Conservation (phyloP, 2,329 filamentous ascomycete species). For the Claviceps capensis region DNA sequence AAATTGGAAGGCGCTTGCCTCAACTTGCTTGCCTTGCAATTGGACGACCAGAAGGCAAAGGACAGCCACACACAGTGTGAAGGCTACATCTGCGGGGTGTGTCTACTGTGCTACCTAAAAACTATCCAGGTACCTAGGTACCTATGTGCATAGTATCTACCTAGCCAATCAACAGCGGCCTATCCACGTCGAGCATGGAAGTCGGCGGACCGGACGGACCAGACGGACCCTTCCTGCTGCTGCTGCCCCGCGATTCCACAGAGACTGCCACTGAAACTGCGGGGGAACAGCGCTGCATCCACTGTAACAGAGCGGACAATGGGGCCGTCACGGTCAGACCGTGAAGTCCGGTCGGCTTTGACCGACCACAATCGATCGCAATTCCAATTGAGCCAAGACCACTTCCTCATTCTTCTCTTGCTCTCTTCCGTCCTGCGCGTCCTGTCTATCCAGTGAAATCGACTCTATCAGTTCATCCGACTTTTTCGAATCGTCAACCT, state of each 20-base stretch:
- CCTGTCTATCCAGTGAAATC: neutral
- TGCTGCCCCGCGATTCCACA: neutral
- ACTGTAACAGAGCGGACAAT: neutral
- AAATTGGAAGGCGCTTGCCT: too few species aligned
- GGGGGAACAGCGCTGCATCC: too few species aligned
- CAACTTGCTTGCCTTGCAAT: too few species aligned
- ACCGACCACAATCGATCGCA: neutral
- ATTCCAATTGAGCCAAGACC: neutral
- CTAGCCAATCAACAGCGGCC: neutral
- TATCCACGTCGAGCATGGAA: neutral
- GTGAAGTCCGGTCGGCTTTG: too few species aligned
- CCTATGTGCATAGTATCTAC: neutral
- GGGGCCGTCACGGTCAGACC: neutral
- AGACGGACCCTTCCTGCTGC: too few species aligned
- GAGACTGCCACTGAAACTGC: too few species aligned
- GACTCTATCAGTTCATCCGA: neutral
- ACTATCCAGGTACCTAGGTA: neutral
- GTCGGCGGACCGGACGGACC: too few species aligned
- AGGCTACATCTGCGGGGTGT: too few species aligned
- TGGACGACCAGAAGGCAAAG: too few species aligned
- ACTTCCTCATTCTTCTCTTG: neutral
- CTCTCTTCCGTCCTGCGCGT: neutral
- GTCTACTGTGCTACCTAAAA: too few species aligned
- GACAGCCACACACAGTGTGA: too few species aligned
- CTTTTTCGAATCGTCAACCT: neutral